Percentiles rank a stretch among this genome's conserved stretches.
phyloP scores from a whole-genome alignment of 306 rosid genomes.

The Rosa lucieae region DNA sequence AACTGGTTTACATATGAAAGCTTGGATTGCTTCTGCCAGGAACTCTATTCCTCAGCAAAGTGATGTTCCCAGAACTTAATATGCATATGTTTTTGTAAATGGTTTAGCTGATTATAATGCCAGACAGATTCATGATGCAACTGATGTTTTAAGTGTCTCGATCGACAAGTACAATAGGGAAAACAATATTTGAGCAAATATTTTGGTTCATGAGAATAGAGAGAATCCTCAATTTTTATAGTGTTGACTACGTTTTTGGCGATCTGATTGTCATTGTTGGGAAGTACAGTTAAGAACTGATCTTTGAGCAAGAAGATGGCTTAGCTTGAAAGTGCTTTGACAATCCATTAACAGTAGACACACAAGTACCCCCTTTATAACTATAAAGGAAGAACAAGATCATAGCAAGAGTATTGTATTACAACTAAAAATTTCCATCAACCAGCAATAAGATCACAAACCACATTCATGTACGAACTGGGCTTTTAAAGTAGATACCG shows the following conservation, averaged over 20 bases:
- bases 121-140: neutral
- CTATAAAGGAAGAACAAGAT: too few species aligned
- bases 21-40: constrained; percentile 46
- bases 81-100: neutral
- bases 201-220: neutral
- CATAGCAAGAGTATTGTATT: too few species aligned
- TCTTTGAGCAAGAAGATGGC: neutral
- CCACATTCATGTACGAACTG: too few species aligned
- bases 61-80: constrained; percentile 1
- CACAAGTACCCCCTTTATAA: too few species aligned
- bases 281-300: neutral
- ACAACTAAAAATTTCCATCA: too few species aligned
- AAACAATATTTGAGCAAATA: neutral
- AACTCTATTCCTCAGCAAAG: constrained; percentile 24
- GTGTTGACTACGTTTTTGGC: too few species aligned
- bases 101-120: constrained; percentile 4
- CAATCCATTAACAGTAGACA: too few species aligned
- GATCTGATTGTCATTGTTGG: neutral
- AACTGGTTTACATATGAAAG: constrained; percentile 58
- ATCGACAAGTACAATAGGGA: neutral
- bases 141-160: neutral
- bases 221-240: too few species aligned
- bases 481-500: too few species aligned
- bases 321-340: neutral
- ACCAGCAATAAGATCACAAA: too few species aligned